Evolutionary conservation across 352 stramenopile species (phyloP).

Genomic region (Blastocystis sp.): DNA sequence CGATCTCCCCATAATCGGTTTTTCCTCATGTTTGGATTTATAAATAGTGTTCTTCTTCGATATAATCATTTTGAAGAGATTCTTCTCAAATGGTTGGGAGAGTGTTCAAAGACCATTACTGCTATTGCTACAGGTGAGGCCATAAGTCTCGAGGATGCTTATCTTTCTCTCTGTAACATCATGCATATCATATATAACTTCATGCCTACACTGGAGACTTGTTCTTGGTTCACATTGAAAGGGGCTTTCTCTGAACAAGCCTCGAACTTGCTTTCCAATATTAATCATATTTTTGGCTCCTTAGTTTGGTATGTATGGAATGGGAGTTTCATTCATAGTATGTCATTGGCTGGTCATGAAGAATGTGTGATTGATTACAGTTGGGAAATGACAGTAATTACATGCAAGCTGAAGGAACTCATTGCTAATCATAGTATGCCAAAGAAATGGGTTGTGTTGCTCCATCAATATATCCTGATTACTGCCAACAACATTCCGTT

Average conservation of each 20-base stretch:
- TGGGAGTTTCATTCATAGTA: neutral
- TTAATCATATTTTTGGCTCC: neutral
- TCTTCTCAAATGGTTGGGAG: neutral
- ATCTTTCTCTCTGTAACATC: neutral
- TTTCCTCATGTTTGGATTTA: neutral
- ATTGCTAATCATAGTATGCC: neutral
- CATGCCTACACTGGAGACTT: neutral
- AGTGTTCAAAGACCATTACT: neutral
- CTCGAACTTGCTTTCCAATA: neutral
- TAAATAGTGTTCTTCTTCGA: slow-evolving; percentile 9
- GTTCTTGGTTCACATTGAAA: neutral
- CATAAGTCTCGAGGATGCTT: neutral
- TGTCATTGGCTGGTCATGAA: neutral
- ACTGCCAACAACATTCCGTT: neutral
- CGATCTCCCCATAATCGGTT: slow-evolving; percentile 43
- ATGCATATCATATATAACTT: slow-evolving; percentile 39
- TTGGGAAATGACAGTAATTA: neutral
- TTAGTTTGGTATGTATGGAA: neutral
- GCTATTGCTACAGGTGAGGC: neutral
- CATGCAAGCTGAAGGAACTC: slow-evolving; percentile 1
- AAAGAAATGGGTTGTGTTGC: neutral
- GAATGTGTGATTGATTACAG: slow-evolving; percentile 36
- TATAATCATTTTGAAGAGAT: neutral
- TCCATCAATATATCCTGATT: slow-evolving; percentile 20
- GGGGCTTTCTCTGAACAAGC: neutral